phyloP scores from a whole-genome alignment of 2,329 filamentous ascomycete genomes.

The Clathrospora elynae region DNA sequence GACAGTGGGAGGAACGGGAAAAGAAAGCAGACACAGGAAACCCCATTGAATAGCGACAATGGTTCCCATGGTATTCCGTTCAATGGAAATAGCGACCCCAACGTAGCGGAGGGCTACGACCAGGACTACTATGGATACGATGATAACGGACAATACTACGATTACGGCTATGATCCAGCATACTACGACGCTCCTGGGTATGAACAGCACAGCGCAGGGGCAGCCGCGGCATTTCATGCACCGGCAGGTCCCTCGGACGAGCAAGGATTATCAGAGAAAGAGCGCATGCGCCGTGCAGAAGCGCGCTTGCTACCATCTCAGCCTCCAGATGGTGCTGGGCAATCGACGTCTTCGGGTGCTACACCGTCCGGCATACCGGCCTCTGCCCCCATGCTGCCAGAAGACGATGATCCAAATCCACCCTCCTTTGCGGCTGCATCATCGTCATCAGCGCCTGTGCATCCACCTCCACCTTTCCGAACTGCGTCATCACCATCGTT shows the following conservation, averaged over 20 bases:
- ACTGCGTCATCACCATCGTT: conserved; percentile 18
- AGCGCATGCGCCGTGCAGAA: conserved; percentile 77
- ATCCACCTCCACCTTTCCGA: conserved; percentile 37
- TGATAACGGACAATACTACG: conserved; percentile 40
- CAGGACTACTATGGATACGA: conserved; percentile 41
- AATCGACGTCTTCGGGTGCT: conserved; percentile 51
- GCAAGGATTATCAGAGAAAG: conserved; percentile 76
- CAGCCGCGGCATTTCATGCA: conserved; percentile 54
- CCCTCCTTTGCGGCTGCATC: conserved; percentile 30
- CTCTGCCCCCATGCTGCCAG: conserved; percentile 45
- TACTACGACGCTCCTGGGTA: conserved; percentile 41
- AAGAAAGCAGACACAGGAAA: conserved; percentile 41
- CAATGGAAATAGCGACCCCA: conserved; percentile 19
- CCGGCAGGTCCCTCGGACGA: conserved; percentile 64
- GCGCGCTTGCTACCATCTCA: conserved; percentile 79
- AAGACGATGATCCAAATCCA: conserved; percentile 37
- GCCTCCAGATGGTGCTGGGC: conserved; percentile 61
- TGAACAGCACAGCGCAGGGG: conserved; percentile 32
- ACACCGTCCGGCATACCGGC: conserved; percentile 34
- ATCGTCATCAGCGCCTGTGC: conserved; percentile 27
- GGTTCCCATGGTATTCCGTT: conserved; percentile 31
- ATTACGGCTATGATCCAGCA: conserved; percentile 40
- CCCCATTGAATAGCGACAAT: conserved; percentile 14
- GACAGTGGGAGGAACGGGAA: conserved; percentile 68
- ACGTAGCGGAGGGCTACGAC: conserved; percentile 28